Evolutionary conservation across 1,284 basidiomycete genomes (phyloP), one percentile per base, ranked within the genome.

Genomic region (Apiotrichum gracile): DNA sequence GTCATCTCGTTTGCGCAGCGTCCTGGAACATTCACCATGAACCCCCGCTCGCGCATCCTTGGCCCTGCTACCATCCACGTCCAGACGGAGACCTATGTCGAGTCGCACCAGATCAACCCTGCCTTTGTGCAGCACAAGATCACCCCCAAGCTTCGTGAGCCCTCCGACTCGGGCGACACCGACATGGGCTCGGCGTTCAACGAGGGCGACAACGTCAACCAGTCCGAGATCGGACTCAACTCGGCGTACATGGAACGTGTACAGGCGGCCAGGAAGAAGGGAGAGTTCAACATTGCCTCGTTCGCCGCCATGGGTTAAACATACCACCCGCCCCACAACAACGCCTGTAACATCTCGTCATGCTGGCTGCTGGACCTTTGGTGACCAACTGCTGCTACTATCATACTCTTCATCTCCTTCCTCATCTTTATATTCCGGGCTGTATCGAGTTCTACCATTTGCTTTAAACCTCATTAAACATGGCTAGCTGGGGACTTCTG

Each of bases 61-160:
- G 57, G 57, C 19, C 52, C 52, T 0, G 64, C 60, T 3, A 62
- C 61, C 14, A 60, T 66, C 38, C 60, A 66, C 44, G 60, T 66
- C 38, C 60, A 61, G 43, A 62, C 62, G n/a, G 62, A 66, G 44
- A 64, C 62, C 19, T 62, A 66, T 34, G 51, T 59, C 56, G 62
- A 66, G 56, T 35, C 47, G 27, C 57, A 58, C 47, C 47, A 52
- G 35, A 58, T 58, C 50, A 52, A 52, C 51, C 48, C 55, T 6
- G 51, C 52, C 10, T 57, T 57, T 17, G 44, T 51, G 25, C 35
- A 45, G 37, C 45, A 47, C 33, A 53, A 50, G 44, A 50, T 57
- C n/a, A 40, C 43, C 45, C 57, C 57, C 57, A 58, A 58, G 50
- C 53, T 58, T 16, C 57, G 57, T 43, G 50, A 54, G 43, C 47